Evolutionary conservation across 1,284 basidiomycete genomes (phyloP).

Genomic region (Flammula alnicola): DNA sequence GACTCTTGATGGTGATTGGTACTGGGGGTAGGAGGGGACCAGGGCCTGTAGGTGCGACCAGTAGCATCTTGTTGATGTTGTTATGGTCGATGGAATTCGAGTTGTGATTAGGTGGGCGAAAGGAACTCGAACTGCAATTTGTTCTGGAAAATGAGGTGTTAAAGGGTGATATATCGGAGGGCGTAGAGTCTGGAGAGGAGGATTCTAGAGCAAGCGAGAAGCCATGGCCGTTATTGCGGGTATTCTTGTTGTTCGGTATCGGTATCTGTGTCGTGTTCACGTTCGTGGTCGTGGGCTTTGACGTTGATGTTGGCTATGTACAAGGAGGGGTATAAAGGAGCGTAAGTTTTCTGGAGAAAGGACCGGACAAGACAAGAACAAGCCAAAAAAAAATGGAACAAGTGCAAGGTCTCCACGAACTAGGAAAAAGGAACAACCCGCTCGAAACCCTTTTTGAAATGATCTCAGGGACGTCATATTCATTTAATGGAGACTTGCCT

Average conservation of each 20-base stretch:
- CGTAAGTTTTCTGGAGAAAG: constrained; percentile 8
- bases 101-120: background rate
- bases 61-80: constrained; percentile 4
- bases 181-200: too few relatives aligned
- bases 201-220: too few relatives aligned
- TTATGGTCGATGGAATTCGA: background rate
- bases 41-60: constrained; percentile 4
- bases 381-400: constrained; percentile 2
- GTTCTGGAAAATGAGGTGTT: too few relatives aligned
- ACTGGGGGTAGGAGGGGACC: constrained; percentile 1
- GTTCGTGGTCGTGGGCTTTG: background rate
- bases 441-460: background rate
- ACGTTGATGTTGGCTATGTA: background rate
- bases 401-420: background rate
- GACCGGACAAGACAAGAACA: constrained; percentile 6
- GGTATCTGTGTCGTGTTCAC: too few relatives aligned
- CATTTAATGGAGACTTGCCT: constrained; percentile 8
- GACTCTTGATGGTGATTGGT: background rate
- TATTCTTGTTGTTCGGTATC: too few relatives aligned
- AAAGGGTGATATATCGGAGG: too few relatives aligned
- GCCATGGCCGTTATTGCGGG: too few relatives aligned
- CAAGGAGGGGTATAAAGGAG: too few relatives aligned
- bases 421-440: background rate
- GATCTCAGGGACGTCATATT: background rate
- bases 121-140: background rate